These are phyloP conservation scores for Prinsepia uniflora DNA, from an alignment of 306 rosid species.

Conservation along the genomic window DNA sequence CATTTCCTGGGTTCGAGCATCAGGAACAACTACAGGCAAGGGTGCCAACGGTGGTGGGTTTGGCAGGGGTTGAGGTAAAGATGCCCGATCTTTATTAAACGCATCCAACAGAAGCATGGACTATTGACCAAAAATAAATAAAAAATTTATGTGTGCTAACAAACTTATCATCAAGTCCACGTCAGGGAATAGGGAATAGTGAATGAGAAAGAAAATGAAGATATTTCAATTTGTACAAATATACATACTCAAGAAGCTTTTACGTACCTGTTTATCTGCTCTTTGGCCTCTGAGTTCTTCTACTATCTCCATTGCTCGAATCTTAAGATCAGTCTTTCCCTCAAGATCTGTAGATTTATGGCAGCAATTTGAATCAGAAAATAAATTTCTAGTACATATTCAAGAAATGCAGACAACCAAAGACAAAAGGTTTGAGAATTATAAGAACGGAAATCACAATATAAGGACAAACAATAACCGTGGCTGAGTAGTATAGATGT, in stretches of 20 bases:
- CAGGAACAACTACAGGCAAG: conserved; percentile 76
- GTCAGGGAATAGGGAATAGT: conserved; percentile 6
- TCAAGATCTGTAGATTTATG: conserved; percentile 67
- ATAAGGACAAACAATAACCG: not conserved
- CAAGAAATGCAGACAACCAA: not conserved
- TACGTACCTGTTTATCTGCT: conserved; percentile 87
- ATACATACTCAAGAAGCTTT: not conserved
- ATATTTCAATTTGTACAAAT: not conserved
- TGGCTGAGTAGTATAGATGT: not conserved
- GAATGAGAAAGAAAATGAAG: not conserved
- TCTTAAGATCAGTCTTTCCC: conserved; percentile 90
- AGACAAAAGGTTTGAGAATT: not conserved
- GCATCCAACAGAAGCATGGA: conserved; percentile 94
- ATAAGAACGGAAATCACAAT: not conserved
- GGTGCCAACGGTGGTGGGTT: conserved; percentile 92
- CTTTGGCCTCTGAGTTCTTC: conserved; percentile 88
- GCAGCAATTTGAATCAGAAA: not conserved
- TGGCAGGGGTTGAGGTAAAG: conserved; percentile 88
- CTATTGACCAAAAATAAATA: conserved; percentile 37
- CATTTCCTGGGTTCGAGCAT: conserved; percentile 92
- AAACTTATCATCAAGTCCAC: conserved; percentile 3
- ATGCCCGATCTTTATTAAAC: conserved; percentile 93
- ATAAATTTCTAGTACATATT: not conserved
- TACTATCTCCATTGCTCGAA: conserved; percentile 80
- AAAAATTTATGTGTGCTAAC: not conserved